phyloP scores from a whole-genome alignment of 176 grass and related monocot species.

The Carex pumila region DNA sequence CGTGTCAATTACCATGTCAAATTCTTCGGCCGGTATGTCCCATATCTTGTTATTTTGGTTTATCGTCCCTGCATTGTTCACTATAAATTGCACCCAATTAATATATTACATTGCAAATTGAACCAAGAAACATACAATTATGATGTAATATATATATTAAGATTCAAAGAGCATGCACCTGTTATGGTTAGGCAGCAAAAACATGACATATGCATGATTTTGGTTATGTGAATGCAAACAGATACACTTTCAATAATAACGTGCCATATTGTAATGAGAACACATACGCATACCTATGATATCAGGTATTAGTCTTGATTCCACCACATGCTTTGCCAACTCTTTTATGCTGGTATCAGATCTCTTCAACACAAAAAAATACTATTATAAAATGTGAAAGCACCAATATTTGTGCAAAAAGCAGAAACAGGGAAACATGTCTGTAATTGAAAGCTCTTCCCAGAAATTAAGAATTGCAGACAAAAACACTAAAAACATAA shows the following conservation, averaged over 20 bases:
- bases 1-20: conserved; percentile 83
- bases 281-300: conserved; percentile 63
- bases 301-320: conserved; percentile 64
- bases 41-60: conserved; percentile 97
- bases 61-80: conserved; percentile 92
- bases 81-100: conserved; percentile 30
- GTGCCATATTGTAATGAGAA: background rate
- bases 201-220: background rate
- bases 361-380: conserved; percentile 48
- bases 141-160: background rate
- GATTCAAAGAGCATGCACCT: background rate
- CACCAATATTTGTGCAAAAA: background rate
- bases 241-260: background rate
- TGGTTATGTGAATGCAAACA: background rate
- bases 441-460: background rate
- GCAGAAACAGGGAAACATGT: background rate
- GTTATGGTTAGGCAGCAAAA: background rate
- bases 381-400: background rate
- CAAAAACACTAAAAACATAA: background rate
- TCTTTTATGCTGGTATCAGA: conserved; percentile 67
- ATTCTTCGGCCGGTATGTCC: conserved; percentile 87
- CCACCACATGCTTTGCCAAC: conserved; percentile 63
- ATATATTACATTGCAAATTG: conserved; percentile 12
- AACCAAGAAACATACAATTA: background rate
- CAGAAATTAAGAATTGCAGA: background rate